Base-by-base conservation (phyloP, 441 rosid species). In the Adansonia madagascariensis region DNA sequence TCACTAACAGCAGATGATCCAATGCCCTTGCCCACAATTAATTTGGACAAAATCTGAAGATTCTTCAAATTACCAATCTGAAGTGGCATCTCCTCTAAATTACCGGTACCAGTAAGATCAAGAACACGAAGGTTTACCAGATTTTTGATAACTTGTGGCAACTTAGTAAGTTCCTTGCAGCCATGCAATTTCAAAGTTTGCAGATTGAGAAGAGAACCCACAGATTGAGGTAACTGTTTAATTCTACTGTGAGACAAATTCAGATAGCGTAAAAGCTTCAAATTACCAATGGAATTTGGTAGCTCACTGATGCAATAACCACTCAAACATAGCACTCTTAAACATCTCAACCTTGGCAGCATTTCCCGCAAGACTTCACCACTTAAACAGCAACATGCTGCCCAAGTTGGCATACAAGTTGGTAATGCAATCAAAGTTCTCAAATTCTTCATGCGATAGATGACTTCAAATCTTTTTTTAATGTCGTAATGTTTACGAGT, bases 211-310 rank as follows among this genome's bases (percentile, higher is more conserved):
- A 78, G 73, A 15, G 46, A 61, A 53, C 80, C 60, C 49, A 64
- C 46, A 39, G 80, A 73, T 18, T 53, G 72, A 49, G 80, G 80
- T 15, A 78, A 63, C 44, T n/a, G 50, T 55, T 63, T 63, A 14
- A 78, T 71, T 41, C 1, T 15, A 50, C 64, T 63, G 59, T 14
- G 35, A 39, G 77, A 63, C 76, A 78, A 64, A 53, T 78, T 60
- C 31, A 78, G 72, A 20, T 52, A 78, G 56, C 80, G 66, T 22
- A 78, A 71, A 50, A 50, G 80, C 62, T 63, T 72, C 56, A 78
- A 53, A 22, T 72, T 53, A 63, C 72, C 73, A 9, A 78, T 11
- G 14, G 77, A 78, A 53, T 78, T 12, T 5, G 80, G 80, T 5
- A 78, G 59, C 72, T 78, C 71, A 20, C 12, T 22, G 47, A 64